Base-by-base conservation (phyloP, 306 rosid genomes). In the Sicyos edulis region DNA sequence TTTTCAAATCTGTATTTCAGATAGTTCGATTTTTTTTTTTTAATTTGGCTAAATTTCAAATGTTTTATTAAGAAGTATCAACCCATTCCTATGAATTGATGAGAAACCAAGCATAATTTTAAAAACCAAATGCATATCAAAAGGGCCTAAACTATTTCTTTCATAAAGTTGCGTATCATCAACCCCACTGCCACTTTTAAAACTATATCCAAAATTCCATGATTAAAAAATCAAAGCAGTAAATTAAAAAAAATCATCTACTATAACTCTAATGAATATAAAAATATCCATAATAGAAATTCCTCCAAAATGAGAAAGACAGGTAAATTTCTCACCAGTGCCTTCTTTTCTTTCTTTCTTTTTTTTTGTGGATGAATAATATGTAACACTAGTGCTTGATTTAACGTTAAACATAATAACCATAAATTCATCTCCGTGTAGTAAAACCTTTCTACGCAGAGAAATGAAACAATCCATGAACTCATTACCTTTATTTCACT, bases 401-500 rank as follows among this genome's bases (percentile, higher is more conserved):
- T 67, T 47, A 21, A 20, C 56, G 6, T 51, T 21, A 6, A 21
- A 21, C 17, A 5, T 2, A 19, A 17, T 42, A 19, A 34, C 17
- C 10, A 42, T n/a, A 8, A 40, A 4, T 40, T 40, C 69, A 32
- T 64, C n/a, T 10, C 14, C 7, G 51, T 15, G 69, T 63, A 10
- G 60, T 55, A 37, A 32, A 62, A 40, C 9, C 24, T 17, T n/a
- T 66, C 40, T 3, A 12, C 15, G 4, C 40, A 22, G 9, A 20
- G 34, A 0, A 65, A 10, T 65, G 34, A 32, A 60, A 60, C 67
- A 60, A 60, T 65, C 42, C 10, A 11, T 45, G 57, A 49, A 22
- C 53, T 12, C 40, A 44, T 37, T 73, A 91, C 97, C 97, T 93
- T 93, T 32, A 91, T 88, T 83, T 93, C 99, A 78, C 76, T 85